Percentiles rank a stretch among this genome's conserved stretches.
Conservation (phyloP, 176 grass and related monocot genomes). For the Carex littledalei region DNA sequence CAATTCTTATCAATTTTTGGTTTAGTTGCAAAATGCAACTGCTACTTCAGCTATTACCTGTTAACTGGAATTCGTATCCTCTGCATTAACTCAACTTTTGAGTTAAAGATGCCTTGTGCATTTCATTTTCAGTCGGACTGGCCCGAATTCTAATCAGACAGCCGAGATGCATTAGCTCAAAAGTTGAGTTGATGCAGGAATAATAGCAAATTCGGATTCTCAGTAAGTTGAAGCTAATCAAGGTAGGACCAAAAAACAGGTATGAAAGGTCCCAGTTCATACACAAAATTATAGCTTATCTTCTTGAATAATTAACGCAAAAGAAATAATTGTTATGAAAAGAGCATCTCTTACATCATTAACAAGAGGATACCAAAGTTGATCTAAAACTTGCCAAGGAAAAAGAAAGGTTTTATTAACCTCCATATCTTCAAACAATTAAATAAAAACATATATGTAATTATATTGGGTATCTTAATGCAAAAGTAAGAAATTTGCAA, state of each 20-base stretch:
- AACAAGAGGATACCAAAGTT: slow-evolving; percentile 88
- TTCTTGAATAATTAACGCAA: not conserved
- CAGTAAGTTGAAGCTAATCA: not conserved
- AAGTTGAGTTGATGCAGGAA: not conserved
- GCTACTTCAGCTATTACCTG: not conserved
- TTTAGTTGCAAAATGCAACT: not conserved
- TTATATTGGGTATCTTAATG: no score
- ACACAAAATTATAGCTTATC: not conserved
- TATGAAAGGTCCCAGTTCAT: not conserved
- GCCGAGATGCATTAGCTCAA: no score
- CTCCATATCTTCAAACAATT: slow-evolving; percentile 60
- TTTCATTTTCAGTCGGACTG: no score
- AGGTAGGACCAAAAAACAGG: not conserved
- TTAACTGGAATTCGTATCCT: not conserved
- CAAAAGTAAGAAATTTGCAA: not conserved
- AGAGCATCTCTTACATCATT: slow-evolving; percentile 69
- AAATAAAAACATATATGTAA: not conserved
- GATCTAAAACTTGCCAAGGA: slow-evolving; percentile 63
- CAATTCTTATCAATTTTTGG: not conserved
- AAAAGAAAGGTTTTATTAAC: slow-evolving; percentile 69
- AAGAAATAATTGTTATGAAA: not conserved
- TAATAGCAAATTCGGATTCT: not conserved
- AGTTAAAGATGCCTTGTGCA: no score
- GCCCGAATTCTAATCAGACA: no score
- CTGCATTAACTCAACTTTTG: no score